Evolutionary conservation across 306 rosid genomes (phyloP), one percentile per base, ranked within the genome.

Genomic region (Glycine latifolia): DNA sequence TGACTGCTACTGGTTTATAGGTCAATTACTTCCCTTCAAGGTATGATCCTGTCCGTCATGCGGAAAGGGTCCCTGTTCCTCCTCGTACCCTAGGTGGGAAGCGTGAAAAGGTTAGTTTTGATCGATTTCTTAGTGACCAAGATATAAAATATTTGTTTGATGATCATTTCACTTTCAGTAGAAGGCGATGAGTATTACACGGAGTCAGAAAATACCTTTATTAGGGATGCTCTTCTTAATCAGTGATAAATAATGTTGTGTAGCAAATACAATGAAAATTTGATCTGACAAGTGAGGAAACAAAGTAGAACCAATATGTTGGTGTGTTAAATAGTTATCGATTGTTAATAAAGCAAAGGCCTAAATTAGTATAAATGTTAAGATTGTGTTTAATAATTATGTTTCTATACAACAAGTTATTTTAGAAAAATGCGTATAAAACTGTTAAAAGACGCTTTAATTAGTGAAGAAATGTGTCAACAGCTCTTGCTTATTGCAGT

Each of bases 1-100:
- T 16, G 9, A 39, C 7, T 72, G 44, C 14, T 87, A 52, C 39
- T 77, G 8, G 73, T 71, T 58, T 16, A 56, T 60, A 94, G 98
- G 91, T 94, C 26, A 83, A 94, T 66, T 94, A 94, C 86, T 92
- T 92, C 83, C 98, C 98, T 41, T 94, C 98, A 5, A 94, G 94
- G 77, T 90, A 63, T 67, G 92, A 94, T 54, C 87, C 92, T 75
- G 94, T 72, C 76, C 92, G 94, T 43, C 92, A 92, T 43, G 95
- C 98, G 17, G 91, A 92, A 86, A 74, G 11, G 75, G 50, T 56
- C 77, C 98, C 97, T 15, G 68, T 86, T 83, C 94, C 98, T 60
- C 61, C 89, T 53, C 70, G 50, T 56, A 50, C 83, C 75, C 48
- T 39, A 10, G 78, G 50, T 20, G 98, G 97, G 70, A 90, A 43